Evolutionary conservation across 257 asterid genomes (phyloP), one percentile per base, ranked within the genome.

Genomic region (Plantago ovata): DNA sequence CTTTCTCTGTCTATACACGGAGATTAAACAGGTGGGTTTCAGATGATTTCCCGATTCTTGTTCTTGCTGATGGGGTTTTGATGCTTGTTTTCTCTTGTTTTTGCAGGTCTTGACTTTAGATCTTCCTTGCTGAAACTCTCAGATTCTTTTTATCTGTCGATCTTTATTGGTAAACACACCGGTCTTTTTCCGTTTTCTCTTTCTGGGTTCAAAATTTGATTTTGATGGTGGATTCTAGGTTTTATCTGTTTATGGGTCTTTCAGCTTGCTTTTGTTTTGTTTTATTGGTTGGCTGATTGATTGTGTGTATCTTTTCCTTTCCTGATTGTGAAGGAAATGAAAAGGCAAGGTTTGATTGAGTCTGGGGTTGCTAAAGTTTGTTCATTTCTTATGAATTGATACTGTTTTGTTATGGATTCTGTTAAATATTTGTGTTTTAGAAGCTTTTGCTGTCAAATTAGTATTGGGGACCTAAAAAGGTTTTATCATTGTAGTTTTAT

Each of bases 61-160:
- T 23, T 24, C 13, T 62, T 28, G 36, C 14, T 47, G 12, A 39
- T 21, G 21, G 16, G 11, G 53, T 55, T 61, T 24, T 57, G 49
- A 72, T 58, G 63, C 16, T 69, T 67, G n/a, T 63, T 58, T 57
- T 74, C 71, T 62, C 61, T 72, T 66, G 58, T 71, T 54, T 54
- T 23, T 73, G 63, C 79, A 86, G 95, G 89, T 84, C 63, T 73
- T 73, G 77, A 74, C 64, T 60, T 23, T 72, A 75, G 95, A 89
- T 89, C 95, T 74, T 58, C 42, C 72, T 75, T 80, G 81, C 75
- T 73, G 77, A 72, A 68, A 62, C 9, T 66, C 54, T 63, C 63
- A 7, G 53, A 53, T 58, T 65, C 61, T 64, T 51, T 56, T 7
- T 62, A 55, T 53, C 50, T 63, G 1, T 41, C 68, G 67, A 70